Evolutionary conservation across 1,284 basidiomycete species (phyloP).

Genomic region (Grifola frondosa): DNA sequence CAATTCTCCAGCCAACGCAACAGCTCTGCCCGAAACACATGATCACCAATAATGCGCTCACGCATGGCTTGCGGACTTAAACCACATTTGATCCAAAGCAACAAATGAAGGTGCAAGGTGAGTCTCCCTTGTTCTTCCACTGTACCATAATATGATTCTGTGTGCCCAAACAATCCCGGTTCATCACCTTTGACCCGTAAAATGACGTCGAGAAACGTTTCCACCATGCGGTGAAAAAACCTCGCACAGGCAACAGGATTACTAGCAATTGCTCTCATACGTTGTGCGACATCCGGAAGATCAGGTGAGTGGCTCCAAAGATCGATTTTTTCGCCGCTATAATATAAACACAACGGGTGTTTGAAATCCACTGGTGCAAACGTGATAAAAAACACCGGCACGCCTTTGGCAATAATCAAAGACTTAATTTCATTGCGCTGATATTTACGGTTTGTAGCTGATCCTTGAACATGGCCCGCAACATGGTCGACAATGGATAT

Average conservation of each 20-base stretch:
- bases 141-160: constrained; percentile 8
- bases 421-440: constrained; percentile 3
- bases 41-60: constrained; percentile 19
- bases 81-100: constrained; percentile 30
- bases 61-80: constrained; percentile 29
- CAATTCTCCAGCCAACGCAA: constrained; percentile 16
- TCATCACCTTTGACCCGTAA: neutral
- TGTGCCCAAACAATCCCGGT: constrained; percentile 2
- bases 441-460: neutral
- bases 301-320: neutral
- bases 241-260: constrained; percentile 15
- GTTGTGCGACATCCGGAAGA: neutral
- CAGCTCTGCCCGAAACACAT: constrained; percentile 12
- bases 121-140: constrained; percentile 11
- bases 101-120: constrained; percentile 13
- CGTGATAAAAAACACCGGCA: constrained; percentile 1
- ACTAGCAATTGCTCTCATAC: constrained; percentile 1
- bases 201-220: constrained; percentile 2
- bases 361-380: constrained; percentile 4
- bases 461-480: neutral
- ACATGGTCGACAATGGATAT: neutral
- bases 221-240: constrained; percentile 13
- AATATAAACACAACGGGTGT: constrained; percentile 11
- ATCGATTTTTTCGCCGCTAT: constrained; percentile 11
- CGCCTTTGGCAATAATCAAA: neutral